A percentile compares a stretch with the other conserved stretches of the same genome.
Evolutionary conservation across 2,329 filamentous ascomycete species (phyloP).

Genomic region (Neofusicoccum kwambonambiense): DNA sequence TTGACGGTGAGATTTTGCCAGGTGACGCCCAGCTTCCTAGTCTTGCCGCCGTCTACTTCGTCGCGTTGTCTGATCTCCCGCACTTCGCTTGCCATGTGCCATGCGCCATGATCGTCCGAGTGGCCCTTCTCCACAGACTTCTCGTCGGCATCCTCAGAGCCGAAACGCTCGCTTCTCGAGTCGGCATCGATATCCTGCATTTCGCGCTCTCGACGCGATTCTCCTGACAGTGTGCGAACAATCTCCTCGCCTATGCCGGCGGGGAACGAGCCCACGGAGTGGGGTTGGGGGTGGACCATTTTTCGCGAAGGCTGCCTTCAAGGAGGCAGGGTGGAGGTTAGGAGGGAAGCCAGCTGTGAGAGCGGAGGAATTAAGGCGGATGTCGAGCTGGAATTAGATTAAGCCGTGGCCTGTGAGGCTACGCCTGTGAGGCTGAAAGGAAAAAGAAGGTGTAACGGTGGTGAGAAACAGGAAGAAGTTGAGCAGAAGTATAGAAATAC

Average conservation of each 20-base stretch:
- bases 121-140: slow-evolving; percentile 1
- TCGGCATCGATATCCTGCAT: slow-evolving; percentile 5
- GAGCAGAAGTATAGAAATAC: background rate
- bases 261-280: background rate
- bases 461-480: background rate
- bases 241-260: slow-evolving; percentile 9
- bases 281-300: background rate
- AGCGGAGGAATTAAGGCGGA: background rate
- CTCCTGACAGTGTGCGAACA: slow-evolving; percentile 5
- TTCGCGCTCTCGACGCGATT: background rate
- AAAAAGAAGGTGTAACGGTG: background rate
- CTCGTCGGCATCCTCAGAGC: slow-evolving; percentile 7
- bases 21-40: slow-evolving; percentile 13
- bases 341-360: background rate
- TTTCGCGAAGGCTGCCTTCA: background rate
- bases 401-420: background rate
- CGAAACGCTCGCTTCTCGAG: slow-evolving; percentile 14
- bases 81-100: slow-evolving; percentile 5
- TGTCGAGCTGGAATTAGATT: background rate
- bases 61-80: background rate
- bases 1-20: slow-evolving; percentile 18
- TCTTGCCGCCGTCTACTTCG: slow-evolving; percentile 6
- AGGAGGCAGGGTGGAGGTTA: background rate
- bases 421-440: background rate
- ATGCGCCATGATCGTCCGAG: background rate